Percentiles rank a stretch among this genome's conserved stretches.
Conservation (phyloP, 805 yeast species). For the Wickerhamomyces ciferrii region DNA sequence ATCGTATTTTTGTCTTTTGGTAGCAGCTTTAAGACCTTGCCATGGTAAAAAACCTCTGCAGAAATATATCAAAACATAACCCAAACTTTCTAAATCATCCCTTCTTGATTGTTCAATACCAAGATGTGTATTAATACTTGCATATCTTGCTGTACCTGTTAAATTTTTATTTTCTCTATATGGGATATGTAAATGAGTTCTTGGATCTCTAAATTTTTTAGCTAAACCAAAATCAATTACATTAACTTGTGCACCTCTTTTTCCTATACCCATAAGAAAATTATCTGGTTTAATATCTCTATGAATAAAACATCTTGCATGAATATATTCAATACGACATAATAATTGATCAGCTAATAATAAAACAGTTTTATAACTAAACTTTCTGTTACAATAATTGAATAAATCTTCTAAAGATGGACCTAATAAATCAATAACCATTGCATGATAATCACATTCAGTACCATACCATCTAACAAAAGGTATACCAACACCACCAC, state of each 20-base stretch:
- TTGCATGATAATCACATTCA: constrained; percentile 93
- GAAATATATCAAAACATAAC: constrained; percentile 90
- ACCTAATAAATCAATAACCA: constrained; percentile 94
- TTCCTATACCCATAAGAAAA: constrained; percentile 79
- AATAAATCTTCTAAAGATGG: constrained; percentile 93
- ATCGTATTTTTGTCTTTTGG: constrained; percentile 95
- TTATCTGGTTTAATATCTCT: constrained; percentile 97
- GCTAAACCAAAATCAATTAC: constrained; percentile 95
- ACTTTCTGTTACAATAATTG: constrained; percentile 92
- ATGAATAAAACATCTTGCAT: constrained; percentile 93
- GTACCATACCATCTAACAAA: constrained; percentile 96
- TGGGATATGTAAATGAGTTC: constrained; percentile 91
- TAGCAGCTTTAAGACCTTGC: constrained; percentile 97
- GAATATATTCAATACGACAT: constrained; percentile 92
- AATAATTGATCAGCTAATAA: constrained; percentile 91
- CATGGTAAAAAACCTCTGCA: constrained; percentile 96
- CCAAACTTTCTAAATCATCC: constrained; percentile 93
- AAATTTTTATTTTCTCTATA: constrained; percentile 94
- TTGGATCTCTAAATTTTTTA: constrained; percentile 92
- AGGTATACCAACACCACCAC: constrained; percentile 97
- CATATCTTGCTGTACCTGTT: constrained; percentile 97
- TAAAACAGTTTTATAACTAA: constrained; percentile 88
- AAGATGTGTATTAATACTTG: constrained; percentile 89
- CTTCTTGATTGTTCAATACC: constrained; percentile 97
- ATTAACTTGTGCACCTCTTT: constrained; percentile 94